phyloP scores from a whole-genome alignment of 768 basidiomycete species.

The Tricholoma furcatifolium region DNA sequence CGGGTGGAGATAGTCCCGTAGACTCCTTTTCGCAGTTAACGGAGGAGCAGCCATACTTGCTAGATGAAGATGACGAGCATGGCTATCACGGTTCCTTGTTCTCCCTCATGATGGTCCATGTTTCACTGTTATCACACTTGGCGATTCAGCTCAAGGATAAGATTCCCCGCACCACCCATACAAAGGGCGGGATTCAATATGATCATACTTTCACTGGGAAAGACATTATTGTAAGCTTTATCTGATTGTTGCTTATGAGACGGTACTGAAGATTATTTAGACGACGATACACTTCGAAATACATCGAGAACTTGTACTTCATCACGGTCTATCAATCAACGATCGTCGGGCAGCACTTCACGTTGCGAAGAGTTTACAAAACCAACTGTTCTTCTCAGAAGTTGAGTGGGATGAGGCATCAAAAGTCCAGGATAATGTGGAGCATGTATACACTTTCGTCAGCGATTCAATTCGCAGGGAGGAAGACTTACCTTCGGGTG shows the following conservation, averaged over 20 bases:
- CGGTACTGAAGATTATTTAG: slow-evolving; percentile 35
- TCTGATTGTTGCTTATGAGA: neutral
- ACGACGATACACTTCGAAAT: slow-evolving; percentile 87
- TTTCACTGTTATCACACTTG: slow-evolving; percentile 82
- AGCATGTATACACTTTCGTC: slow-evolving; percentile 91
- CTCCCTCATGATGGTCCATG: slow-evolving; percentile 83
- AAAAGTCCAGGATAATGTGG: slow-evolving; percentile 81
- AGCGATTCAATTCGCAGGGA: slow-evolving; percentile 72
- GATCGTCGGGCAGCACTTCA: slow-evolving; percentile 83
- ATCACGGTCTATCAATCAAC: slow-evolving; percentile 67
- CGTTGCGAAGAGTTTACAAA: slow-evolving; percentile 87
- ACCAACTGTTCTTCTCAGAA: slow-evolving; percentile 93
- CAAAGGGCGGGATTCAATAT: slow-evolving; percentile 91
- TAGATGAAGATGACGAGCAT: neutral
- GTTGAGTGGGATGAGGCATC: slow-evolving; percentile 84
- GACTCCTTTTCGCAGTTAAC: too few species aligned
- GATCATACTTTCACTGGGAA: slow-evolving; percentile 93
- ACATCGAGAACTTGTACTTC: slow-evolving; percentile 74
- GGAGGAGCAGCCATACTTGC: neutral
- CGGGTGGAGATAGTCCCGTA: too few species aligned
- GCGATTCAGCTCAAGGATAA: slow-evolving; percentile 88
- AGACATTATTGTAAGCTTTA: slow-evolving; percentile 78
- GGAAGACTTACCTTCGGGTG: slow-evolving; percentile 79
- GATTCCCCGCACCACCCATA: slow-evolving; percentile 80
- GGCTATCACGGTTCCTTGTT: slow-evolving; percentile 68